Evolutionary conservation across 305 asterid species (phyloP).

Genomic region (Coffea humblotiana): DNA sequence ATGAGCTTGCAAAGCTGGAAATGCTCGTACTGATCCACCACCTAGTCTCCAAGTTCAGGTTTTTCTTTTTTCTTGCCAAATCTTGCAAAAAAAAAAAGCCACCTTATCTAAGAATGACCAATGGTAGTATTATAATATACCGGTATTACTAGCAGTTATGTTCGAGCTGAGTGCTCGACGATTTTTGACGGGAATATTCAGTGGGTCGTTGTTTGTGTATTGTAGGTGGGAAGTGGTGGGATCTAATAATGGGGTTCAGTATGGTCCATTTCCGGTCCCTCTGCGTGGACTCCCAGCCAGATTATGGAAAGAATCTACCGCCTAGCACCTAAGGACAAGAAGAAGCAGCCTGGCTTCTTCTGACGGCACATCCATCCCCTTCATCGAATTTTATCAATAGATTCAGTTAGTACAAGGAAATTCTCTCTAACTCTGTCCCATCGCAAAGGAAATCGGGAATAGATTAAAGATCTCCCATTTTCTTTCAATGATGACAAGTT

Average conservation of each 20-base stretch:
- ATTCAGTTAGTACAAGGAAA: constrained; percentile 1
- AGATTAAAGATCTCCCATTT: not conserved
- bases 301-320: constrained; percentile 43
- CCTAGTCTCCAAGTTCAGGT: constrained; percentile 64
- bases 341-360: not conserved
- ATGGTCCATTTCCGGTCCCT: constrained; percentile 75
- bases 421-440: not conserved
- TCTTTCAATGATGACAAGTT: not conserved
- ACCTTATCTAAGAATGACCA: not conserved
- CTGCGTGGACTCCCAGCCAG: constrained; percentile 67
- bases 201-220: constrained; percentile 27
- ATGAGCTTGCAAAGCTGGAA: constrained; percentile 86
- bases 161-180: constrained; percentile 1
- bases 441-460: constrained; percentile 2
- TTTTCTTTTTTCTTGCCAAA: not conserved
- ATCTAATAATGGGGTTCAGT: constrained; percentile 52
- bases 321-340: constrained; percentile 2
- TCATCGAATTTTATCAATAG: not conserved
- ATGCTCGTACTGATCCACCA: constrained; percentile 79
- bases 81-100: not conserved
- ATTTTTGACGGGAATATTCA: constrained; percentile 10
- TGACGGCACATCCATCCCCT: not conserved
- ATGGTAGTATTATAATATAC: not conserved
- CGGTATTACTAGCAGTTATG: not conserved
- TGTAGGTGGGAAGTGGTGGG: constrained; percentile 72